Percentiles rank a stretch among this genome's conserved stretches.
Evolutionary conservation across 768 basidiomycete genomes (phyloP).

Genomic region (Tephrocybe rancida): DNA sequence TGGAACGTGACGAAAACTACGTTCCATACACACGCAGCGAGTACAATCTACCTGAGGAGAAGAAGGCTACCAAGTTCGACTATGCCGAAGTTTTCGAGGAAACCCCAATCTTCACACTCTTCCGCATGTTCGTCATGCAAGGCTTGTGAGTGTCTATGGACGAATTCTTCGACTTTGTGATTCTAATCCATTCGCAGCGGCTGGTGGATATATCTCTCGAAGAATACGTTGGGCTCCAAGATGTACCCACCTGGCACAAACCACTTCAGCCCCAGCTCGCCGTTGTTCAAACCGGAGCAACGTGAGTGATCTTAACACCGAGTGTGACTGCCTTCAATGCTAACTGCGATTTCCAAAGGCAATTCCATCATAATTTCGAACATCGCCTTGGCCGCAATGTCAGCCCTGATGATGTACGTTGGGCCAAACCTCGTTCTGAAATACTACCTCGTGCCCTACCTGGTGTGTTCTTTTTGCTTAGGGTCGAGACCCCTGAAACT

Average conservation of each 20-base stretch:
- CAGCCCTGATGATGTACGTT: constrained; percentile 18
- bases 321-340: neutral
- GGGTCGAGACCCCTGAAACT: neutral
- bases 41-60: constrained; percentile 41
- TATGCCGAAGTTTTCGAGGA: constrained; percentile 56
- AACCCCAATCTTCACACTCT: constrained; percentile 47
- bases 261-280: constrained; percentile 40
- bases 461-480: constrained; percentile 30
- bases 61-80: constrained; percentile 37
- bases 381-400: constrained; percentile 30
- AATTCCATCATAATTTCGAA: constrained; percentile 39
- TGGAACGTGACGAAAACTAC: constrained; percentile 79
- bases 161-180: neutral
- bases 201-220: constrained; percentile 31
- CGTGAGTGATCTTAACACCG: constrained; percentile 27
- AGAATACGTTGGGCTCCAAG: constrained; percentile 50
- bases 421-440: constrained; percentile 25
- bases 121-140: constrained; percentile 51
- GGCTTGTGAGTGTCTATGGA: constrained; percentile 32
- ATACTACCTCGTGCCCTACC: constrained; percentile 45
- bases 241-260: constrained; percentile 51
- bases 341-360: constrained; percentile 23
- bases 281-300: constrained; percentile 41
- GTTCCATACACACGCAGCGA: constrained; percentile 52
- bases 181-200: constrained; percentile 14